Evolutionary conservation across 2,329 filamentous ascomycete species (phyloP), one percentile per base, ranked within the genome.

Genomic region (Botrytis medusae): DNA sequence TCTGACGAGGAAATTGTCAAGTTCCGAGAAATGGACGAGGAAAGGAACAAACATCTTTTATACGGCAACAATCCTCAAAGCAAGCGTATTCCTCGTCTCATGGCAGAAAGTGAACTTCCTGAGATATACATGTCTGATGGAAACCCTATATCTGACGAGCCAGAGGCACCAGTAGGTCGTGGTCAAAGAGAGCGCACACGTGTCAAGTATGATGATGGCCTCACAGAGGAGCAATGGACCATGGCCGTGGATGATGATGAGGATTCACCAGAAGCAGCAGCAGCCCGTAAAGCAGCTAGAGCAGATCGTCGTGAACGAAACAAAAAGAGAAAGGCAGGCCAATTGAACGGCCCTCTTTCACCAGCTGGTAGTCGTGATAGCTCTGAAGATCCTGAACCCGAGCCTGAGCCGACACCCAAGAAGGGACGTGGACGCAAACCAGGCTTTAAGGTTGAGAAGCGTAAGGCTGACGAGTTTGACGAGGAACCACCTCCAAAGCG

Each of bases 151-250:
- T 86, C 89, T 0, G 93, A 97, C 77, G 93, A 97, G 77, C 88
- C 91, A 32, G 92, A 93, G 75, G 93, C 96, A 76, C 86, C 91
- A 46, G 85, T 90, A 46, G 96, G 96, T 74, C 95, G 96, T 82
- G 96, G 96, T 79, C 95, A 95, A 76, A 93, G 96, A 85, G 96
- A 99, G 84, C 91, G 97, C 75, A 98, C 94, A 77, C 91, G 94
- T 80, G 95, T 98, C 79, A 93, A 92, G 82, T 99, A 99, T 79
- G 96, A 99, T 79, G 96, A 99, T 80, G 96, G 97, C 70, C 89
- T 99, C 44, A 98, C 96, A 0, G 97, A 99, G 84, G 96, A 99
- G 84, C 97, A 99, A 83, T 99, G 96, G 96, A 88, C 98, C 69
- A 95, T 97, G 86, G 96, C 96, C 71, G 95, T 99, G 46, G 96